Conservation (phyloP, 1,284 basidiomycete genomes). For the Ceratobasidium theobromae region DNA sequence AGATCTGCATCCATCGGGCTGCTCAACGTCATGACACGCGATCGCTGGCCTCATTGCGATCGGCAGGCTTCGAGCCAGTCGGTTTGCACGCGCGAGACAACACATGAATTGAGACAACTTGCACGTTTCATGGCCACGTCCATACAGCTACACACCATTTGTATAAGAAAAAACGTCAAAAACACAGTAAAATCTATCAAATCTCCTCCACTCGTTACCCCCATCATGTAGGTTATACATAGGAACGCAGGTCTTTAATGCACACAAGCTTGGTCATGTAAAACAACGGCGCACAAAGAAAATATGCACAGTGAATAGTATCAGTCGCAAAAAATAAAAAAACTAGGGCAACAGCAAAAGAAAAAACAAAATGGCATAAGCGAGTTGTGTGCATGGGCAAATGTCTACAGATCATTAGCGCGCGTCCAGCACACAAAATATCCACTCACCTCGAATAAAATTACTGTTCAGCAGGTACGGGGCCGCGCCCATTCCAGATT, state of each 20-base stretch:
- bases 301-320: background rate
- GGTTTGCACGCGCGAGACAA: too few species aligned
- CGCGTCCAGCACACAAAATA: background rate
- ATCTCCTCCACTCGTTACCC: background rate
- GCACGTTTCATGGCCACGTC: slow-evolving; percentile 19
- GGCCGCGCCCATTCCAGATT: slow-evolving; percentile 34
- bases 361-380: background rate
- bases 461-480: slow-evolving; percentile 2
- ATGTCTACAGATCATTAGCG: background rate
- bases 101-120: background rate
- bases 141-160: slow-evolving; percentile 26
- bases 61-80: too few species aligned
- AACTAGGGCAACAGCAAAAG: background rate
- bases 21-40: too few species aligned
- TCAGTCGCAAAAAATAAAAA: background rate
- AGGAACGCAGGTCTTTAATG: slow-evolving; percentile 8
- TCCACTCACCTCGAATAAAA: background rate
- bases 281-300: background rate
- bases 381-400: slow-evolving; percentile 8
- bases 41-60: too few species aligned
- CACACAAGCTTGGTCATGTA: background rate
- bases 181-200: slow-evolving; percentile 23
- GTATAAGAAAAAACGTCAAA: background rate
- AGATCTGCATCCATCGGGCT: too few species aligned
- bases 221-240: slow-evolving; percentile 25